These are phyloP conservation scores for Amanita thiersii DNA, from an alignment of 768 basidiomycete species.

Conservation along the genomic window DNA sequence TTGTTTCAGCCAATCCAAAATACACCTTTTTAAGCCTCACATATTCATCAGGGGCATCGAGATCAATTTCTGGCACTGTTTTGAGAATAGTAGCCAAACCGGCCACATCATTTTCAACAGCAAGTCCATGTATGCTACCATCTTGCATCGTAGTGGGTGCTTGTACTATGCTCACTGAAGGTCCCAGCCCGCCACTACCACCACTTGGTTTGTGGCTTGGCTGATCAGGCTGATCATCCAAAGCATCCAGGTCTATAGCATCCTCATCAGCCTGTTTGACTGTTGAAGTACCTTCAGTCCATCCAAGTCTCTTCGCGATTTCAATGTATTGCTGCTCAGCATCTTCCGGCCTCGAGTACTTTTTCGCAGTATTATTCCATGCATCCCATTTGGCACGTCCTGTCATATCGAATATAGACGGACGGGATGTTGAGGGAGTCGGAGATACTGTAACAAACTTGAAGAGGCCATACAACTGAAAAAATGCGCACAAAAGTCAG, in stretches of 20 bases:
- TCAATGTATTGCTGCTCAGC: constrained; percentile 63
- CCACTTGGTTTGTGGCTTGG: constrained; percentile 10
- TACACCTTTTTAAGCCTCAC: constrained; percentile 33
- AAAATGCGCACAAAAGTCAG: constrained; percentile 20
- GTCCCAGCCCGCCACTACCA: constrained; percentile 45
- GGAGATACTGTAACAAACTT: constrained; percentile 61
- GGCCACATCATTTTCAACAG: constrained; percentile 46
- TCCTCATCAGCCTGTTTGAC: constrained; percentile 16
- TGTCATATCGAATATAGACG: constrained; percentile 71
- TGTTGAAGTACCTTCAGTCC: constrained; percentile 33
- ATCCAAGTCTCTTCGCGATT: constrained; percentile 63
- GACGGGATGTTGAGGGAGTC: constrained; percentile 47
- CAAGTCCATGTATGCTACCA: constrained; percentile 49
- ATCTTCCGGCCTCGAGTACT: constrained; percentile 33
- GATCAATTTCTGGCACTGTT: constrained; percentile 29
- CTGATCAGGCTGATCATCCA: constrained; percentile 24
- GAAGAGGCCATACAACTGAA: constrained; percentile 78
- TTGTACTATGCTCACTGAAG: constrained; percentile 53
- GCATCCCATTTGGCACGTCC: constrained; percentile 87
- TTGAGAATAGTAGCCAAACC: constrained; percentile 37
- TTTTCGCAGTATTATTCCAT: constrained; percentile 49
- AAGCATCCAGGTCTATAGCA: constrained; percentile 37
- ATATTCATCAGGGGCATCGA: constrained; percentile 65
- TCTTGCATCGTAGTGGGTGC: constrained; percentile 26
- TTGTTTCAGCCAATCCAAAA: no score